Base-by-base conservation (phyloP, 768 basidiomycete genomes). In the Cystofilobasidium capitatum region DNA sequence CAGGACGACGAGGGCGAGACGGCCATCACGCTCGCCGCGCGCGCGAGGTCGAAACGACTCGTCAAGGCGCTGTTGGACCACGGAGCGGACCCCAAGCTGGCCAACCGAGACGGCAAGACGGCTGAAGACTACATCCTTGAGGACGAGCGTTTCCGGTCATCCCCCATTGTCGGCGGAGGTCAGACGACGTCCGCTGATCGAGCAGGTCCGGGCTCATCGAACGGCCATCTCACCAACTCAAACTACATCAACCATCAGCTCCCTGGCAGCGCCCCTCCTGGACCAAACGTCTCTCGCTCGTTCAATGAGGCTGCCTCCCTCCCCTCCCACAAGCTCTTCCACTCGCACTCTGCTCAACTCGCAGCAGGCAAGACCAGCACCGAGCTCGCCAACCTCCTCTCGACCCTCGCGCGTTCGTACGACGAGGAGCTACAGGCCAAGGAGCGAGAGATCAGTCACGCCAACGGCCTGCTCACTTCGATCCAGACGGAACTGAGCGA, bases 1-100 rank as follows among this genome's bases (percentile, higher is more conserved):
- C 96, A 96, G 76, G 94, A 98, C 75, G 92, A 97, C 75, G 96
- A 99, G 71, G 94, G 94, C 40, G 96, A 99, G 79, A 98, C 96
- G 9, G 91, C 96, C 14, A 78, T 99, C 69, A 98, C 96, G 4
- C 85, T 99, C 81, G 93, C 96, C 24, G 94, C 96, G 17, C 83
- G 96, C 49, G 97, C 93, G 75, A 81, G 96, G 65, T 92, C 89
- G 77, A 93, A 96, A 77, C 88, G 93, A 17, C 83, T 99, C 6
- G 92, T 98, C 72, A 96, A 93, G 76, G 82, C 94, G 40, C 83
- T 99, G 61, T 87, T 99, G 69, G 93, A 99, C 77, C 88, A 97
- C 73, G 92, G 91, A 9, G 96, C 91, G 0, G 89, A 98, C 75
- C 92, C 94, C 6, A 96, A 96, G 78, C 84, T 98, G 70, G 82